These are phyloP conservation scores for Aspergillus sp. DNA, from an alignment of 2,329 filamentous ascomycete species.

Conservation along the genomic window DNA sequence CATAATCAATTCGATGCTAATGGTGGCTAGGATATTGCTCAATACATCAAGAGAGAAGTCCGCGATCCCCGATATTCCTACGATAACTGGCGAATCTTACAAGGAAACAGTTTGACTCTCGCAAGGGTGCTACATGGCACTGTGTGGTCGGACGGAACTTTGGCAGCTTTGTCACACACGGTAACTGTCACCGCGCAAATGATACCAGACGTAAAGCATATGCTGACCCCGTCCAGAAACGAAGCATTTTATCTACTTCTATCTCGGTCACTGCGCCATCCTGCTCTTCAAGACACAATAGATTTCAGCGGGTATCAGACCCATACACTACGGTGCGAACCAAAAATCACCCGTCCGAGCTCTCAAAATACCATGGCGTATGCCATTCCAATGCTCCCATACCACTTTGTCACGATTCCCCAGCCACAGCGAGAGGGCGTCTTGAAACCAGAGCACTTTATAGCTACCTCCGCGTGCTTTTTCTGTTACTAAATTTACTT, in stretches of 20 bases:
- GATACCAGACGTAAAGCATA: not conserved
- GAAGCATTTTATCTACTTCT: conserved; percentile 99
- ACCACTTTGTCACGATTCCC: conserved; percentile 9
- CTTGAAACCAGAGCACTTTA: not conserved
- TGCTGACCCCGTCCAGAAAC: conserved; percentile 65
- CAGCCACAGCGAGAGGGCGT: conserved; percentile 3
- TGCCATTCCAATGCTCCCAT: not conserved
- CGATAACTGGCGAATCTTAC: conserved; percentile 21
- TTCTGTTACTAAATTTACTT: not conserved
- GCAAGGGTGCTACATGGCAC: conserved; percentile 98
- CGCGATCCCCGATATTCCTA: conserved; percentile 29
- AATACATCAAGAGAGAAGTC: conserved; percentile 93
- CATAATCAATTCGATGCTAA: not conserved
- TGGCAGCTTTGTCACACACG: conserved; percentile 97
- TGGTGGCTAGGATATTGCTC: conserved; percentile 75
- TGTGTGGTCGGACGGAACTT: conserved; percentile 99
- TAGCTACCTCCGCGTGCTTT: not conserved
- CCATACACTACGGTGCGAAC: not conserved
- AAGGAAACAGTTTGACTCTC: conserved; percentile 76
- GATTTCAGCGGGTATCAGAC: conserved; percentile 3
- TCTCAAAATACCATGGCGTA: conserved; percentile 4
- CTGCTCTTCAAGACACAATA: conserved; percentile 98
- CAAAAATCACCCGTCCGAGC: not conserved
- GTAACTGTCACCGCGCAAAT: conserved; percentile 52
- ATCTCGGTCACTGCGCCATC: conserved; percentile 97